These are phyloP conservation scores for Rhizomucor miehei DNA, from an alignment of 371 early-diverging fungal genomes.

Conservation along the genomic window DNA sequence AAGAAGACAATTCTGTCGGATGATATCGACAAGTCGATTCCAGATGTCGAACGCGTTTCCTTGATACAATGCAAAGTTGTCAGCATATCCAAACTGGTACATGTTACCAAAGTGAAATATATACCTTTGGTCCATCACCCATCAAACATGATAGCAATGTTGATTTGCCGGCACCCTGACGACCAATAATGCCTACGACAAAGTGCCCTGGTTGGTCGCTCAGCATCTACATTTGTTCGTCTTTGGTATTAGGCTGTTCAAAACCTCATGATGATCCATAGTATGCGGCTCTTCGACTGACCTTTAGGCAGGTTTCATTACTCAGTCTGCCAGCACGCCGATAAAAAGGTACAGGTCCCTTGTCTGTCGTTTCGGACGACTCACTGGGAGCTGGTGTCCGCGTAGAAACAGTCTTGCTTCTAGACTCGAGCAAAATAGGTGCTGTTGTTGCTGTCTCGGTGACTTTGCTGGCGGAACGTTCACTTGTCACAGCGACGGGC, in stretches of 20 bases:
- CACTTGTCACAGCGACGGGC: not conserved
- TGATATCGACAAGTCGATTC: constrained; percentile 73
- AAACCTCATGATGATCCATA: constrained; percentile 2
- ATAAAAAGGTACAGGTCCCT: constrained; percentile 5
- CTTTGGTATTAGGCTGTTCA: not conserved
- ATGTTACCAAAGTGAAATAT: not conserved
- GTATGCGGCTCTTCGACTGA: not conserved
- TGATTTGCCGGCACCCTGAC: constrained; percentile 72
- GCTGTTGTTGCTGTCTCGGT: not conserved
- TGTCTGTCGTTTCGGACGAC: not conserved
- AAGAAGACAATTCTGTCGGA: constrained; percentile 67
- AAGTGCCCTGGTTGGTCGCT: constrained; percentile 76
- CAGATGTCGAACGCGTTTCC: constrained; percentile 49
- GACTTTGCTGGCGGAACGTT: not conserved
- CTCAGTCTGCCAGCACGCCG: constrained; percentile 7
- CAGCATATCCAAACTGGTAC: not conserved
- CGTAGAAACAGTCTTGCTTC: too few relatives aligned
- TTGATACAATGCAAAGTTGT: too few relatives aligned
- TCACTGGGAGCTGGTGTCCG: not conserved
- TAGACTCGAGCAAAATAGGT: not conserved
- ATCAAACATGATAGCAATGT: constrained; percentile 65
- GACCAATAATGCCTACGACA: constrained; percentile 71
- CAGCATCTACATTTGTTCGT: constrained; percentile 33
- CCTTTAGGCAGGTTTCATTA: constrained; percentile 14
- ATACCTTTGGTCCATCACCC: constrained; percentile 29